Base-by-base conservation (phyloP, 2,329 filamentous ascomycete species). In the Balansia obtecta region DNA sequence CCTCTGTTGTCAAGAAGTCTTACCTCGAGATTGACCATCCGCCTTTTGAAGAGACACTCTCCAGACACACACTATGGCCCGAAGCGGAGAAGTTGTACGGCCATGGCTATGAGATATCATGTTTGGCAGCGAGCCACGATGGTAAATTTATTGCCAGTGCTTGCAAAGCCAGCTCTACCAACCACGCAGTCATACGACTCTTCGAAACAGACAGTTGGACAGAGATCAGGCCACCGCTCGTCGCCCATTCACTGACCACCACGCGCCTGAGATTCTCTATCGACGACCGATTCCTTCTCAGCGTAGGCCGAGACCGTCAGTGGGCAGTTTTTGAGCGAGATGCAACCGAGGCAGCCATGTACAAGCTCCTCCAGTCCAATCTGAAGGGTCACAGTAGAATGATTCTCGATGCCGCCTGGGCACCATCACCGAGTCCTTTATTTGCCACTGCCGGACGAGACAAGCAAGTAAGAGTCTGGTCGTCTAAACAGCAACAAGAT, bases 41-140 rank as follows among this genome's bases (percentile, higher is more conserved):
- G 11, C 91, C 93, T 0, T 76, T 88, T 37, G 93, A 98, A 66
- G 93, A 97, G 65, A 84, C 88, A 50, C 79, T 98, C 2, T 85
- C 89, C 22, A 82, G 90, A 9, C 83, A 94, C 65, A 95, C 93
- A 0, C 80, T 98, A 33, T 98, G 90, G 89, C 93, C 93, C 3
- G 93, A 98, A 64, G 81, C 81, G 7, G 93, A 98, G 66, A 98
- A 98, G 70, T 77, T 98, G 1, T 98, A 98, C 68, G 93, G 93
- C 1, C 93, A 98, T 68, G 93, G 93, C 32, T 96, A 96, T 68
- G 93, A 98, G 67, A 91, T 98, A 46, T 95, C 88, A 2, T 86
- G 88, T 38, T 79, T 95, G 15, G 86, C 90, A 11, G 78, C 84
- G 8, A 88, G 82, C 60, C 79, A 86, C 61, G 82, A 89, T 58